Evolutionary conservation across 2,329 filamentous ascomycete species (phyloP).

Genomic region (Knufia petricola): DNA sequence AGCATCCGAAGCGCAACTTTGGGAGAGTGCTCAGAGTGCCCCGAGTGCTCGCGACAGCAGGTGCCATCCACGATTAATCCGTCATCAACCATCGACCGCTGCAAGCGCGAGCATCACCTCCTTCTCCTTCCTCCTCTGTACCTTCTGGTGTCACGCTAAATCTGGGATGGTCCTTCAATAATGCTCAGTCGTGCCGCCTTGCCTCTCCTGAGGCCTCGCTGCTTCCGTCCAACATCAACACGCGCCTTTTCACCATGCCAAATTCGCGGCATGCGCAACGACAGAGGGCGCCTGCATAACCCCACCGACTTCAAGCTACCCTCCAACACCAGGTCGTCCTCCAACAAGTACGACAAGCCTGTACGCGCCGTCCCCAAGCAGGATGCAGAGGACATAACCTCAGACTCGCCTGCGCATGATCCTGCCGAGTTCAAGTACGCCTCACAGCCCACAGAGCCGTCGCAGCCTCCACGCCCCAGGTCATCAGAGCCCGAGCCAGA

Average conservation of each 20-base stretch:
- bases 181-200: constrained; percentile 39
- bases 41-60: too few relatives aligned
- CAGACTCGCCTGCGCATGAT: neutral
- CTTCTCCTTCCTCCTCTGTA: neutral
- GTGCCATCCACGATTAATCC: neutral
- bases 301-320: constrained; percentile 20
- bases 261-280: constrained; percentile 32
- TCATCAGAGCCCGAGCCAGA: neutral
- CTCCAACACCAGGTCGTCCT: neutral
- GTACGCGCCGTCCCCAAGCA: constrained; percentile 4
- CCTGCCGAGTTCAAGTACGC: neutral
- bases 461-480: neutral
- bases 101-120: neutral
- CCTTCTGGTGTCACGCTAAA: neutral
- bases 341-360: constrained; percentile 2
- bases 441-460: neutral
- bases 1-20: too few relatives aligned
- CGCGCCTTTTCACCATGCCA: constrained; percentile 28
- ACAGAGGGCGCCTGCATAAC: constrained; percentile 25
- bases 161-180: constrained; percentile 13
- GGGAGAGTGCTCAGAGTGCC: too few relatives aligned
- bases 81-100: too few relatives aligned
- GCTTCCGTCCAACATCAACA: constrained; percentile 29
- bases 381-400: constrained; percentile 4
- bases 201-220: constrained; percentile 36